phyloP scores from a whole-genome alignment of 495 filamentous ascomycete species.

The Daldinia vernicosa region DNA sequence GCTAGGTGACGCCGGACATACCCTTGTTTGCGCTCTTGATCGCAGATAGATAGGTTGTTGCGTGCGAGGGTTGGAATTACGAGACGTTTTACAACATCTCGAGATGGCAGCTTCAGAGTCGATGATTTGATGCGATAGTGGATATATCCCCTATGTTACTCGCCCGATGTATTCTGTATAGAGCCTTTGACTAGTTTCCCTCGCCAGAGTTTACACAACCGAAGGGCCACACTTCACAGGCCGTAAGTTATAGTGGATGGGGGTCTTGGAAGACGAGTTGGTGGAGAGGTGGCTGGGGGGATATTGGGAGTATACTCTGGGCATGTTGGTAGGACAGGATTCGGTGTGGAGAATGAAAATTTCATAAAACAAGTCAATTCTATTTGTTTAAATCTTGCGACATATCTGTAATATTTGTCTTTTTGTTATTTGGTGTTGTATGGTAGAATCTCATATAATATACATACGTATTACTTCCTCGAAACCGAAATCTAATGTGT shows the following conservation, averaged over 20 bases:
- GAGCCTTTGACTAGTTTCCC: conserved; percentile 18
- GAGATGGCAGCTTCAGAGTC: conserved; percentile 17
- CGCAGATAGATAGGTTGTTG: conserved; percentile 3
- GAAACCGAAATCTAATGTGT: too few species aligned
- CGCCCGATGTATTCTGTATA: conserved; percentile 12
- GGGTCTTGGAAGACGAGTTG: conserved; percentile 24
- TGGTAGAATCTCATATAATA: neutral
- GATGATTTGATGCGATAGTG: conserved; percentile 23
- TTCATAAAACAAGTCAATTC: conserved; percentile 7
- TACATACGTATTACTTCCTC: neutral
- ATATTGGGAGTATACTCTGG: conserved; percentile 15
- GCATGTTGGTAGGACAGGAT: conserved; percentile 15
- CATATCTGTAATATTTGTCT: neutral
- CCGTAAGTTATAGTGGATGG: conserved; percentile 25
- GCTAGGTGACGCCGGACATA: conserved; percentile 20
- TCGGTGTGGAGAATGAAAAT: conserved; percentile 26
- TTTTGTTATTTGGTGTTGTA: neutral
- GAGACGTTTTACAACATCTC: conserved; percentile 24
- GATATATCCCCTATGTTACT: conserved; percentile 16
- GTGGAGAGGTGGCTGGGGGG: conserved; percentile 10
- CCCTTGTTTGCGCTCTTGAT: neutral
- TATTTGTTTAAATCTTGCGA: neutral
- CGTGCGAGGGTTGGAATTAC: conserved; percentile 15
- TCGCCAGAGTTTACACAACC: conserved; percentile 4
- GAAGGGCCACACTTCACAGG: conserved; percentile 4